These are phyloP conservation scores for Pezicula radicicola DNA, from an alignment of 2,329 filamentous ascomycete genomes.

Conservation along the genomic window DNA sequence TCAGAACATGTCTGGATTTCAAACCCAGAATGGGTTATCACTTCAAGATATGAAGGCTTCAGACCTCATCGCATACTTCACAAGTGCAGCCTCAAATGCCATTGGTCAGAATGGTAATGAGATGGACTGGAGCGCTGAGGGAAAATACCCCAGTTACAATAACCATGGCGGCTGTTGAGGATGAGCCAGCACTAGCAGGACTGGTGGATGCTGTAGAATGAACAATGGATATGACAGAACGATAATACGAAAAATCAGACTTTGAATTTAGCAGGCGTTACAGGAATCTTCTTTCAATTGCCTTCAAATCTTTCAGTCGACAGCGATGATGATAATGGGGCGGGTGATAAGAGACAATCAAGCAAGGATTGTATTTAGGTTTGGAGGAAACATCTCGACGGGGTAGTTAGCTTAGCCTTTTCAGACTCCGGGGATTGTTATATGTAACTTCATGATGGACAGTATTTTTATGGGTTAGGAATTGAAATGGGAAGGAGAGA, in stretches of 20 bases:
- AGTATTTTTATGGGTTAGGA: not conserved
- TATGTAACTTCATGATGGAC: slow-evolving; percentile 4
- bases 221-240: slow-evolving; percentile 1
- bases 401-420: slow-evolving; percentile 12
- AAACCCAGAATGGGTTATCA: slow-evolving; percentile 5
- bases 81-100: slow-evolving; percentile 18
- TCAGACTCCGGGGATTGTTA: slow-evolving; percentile 18
- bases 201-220: slow-evolving; percentile 17
- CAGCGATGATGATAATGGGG: slow-evolving; percentile 8
- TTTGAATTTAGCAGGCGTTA: slow-evolving; percentile 19
- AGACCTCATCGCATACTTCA: slow-evolving; percentile 25
- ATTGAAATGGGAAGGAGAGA: slow-evolving; percentile 4
- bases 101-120: slow-evolving; percentile 2
- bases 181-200: slow-evolving; percentile 8
- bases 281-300: slow-evolving; percentile 4
- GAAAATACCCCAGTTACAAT: slow-evolving; percentile 19
- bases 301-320: slow-evolving; percentile 4
- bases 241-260: slow-evolving; percentile 9
- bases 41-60: slow-evolving; percentile 18
- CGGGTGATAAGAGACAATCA: not conserved
- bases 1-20: slow-evolving; percentile 11
- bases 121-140: slow-evolving; percentile 24
- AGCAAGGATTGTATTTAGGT: not conserved
- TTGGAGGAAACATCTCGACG: slow-evolving; percentile 18
- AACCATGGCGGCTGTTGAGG: slow-evolving; percentile 6